phyloP scores from a whole-genome alignment of 179 eudicot genomes.

The Dionaea muscipula region DNA sequence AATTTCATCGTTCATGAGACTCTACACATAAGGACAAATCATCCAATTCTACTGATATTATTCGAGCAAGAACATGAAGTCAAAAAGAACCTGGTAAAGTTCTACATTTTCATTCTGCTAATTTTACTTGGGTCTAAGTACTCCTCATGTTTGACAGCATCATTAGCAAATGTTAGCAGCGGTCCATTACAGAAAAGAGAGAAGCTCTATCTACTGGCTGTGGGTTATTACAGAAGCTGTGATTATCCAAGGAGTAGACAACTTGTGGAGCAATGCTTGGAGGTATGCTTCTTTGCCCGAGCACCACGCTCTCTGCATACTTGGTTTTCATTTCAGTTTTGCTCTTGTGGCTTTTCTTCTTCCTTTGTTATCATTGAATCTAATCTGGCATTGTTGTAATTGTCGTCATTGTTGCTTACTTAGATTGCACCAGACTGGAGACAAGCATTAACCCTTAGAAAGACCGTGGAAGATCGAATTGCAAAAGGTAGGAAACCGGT shows the following conservation, averaged over 20 bases:
- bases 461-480: slow-evolving; percentile 48
- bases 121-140: neutral
- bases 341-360: neutral
- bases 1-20: too few relatives aligned
- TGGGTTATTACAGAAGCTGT: slow-evolving; percentile 64
- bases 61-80: too few relatives aligned
- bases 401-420: neutral
- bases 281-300: slow-evolving; percentile 42
- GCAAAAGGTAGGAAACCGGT: slow-evolving; percentile 29
- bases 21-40: too few relatives aligned
- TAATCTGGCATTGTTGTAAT: too few relatives aligned
- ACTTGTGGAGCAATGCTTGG: slow-evolving; percentile 54
- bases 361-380: too few relatives aligned
- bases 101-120: slow-evolving; percentile 5
- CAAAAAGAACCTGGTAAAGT: too few relatives aligned
- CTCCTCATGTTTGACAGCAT: slow-evolving; percentile 32
- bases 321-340: neutral
- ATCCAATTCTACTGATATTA: too few relatives aligned
- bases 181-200: slow-evolving; percentile 58
- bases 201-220: slow-evolving; percentile 61
- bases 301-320: neutral
- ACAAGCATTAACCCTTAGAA: slow-evolving; percentile 50
- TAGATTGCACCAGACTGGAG: slow-evolving; percentile 71
- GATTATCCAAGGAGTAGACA: slow-evolving; percentile 53
- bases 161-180: slow-evolving; percentile 35